These are phyloP conservation scores for Saxophila tyrrhenica DNA, from an alignment of 495 filamentous ascomycete species.

Conservation along the genomic window DNA sequence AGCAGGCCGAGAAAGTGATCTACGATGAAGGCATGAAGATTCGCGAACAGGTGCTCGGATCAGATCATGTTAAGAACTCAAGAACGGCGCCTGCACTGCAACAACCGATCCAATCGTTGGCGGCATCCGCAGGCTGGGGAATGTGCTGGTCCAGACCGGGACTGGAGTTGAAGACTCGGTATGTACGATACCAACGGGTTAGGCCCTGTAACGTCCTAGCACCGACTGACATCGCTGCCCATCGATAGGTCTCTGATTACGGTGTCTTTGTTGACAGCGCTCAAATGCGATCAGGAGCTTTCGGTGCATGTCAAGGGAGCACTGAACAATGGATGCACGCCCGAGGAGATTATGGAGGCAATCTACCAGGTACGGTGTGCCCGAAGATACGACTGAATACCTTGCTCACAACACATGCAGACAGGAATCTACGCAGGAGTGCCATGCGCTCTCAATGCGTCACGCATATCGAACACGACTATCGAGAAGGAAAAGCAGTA, in stretches of 20 bases:
- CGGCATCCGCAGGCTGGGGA: neutral
- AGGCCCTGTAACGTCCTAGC: too few species aligned
- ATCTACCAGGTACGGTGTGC: neutral
- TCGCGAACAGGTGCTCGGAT: neutral
- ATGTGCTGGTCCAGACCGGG: neutral
- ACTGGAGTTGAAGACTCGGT: neutral
- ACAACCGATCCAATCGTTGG: neutral
- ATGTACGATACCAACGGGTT: too few species aligned
- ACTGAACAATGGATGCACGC: neutral
- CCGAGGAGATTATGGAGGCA: neutral
- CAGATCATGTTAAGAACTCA: neutral
- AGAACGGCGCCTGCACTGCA: neutral
- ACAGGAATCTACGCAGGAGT: neutral
- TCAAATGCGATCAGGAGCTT: neutral
- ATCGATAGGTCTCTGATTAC: neutral
- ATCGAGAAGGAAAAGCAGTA: neutral
- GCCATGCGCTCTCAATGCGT: neutral
- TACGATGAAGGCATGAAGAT: slow-evolving; percentile 1
- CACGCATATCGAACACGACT: neutral
- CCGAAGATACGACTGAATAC: too few species aligned
- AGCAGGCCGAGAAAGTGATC: neutral
- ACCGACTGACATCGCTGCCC: too few species aligned
- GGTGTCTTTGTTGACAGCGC: neutral
- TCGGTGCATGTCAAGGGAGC: neutral
- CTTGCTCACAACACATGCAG: neutral